These are phyloP conservation scores for Mediolabrus comicus DNA, from an alignment of 108 stramenopile species.

Conservation along the genomic window DNA sequence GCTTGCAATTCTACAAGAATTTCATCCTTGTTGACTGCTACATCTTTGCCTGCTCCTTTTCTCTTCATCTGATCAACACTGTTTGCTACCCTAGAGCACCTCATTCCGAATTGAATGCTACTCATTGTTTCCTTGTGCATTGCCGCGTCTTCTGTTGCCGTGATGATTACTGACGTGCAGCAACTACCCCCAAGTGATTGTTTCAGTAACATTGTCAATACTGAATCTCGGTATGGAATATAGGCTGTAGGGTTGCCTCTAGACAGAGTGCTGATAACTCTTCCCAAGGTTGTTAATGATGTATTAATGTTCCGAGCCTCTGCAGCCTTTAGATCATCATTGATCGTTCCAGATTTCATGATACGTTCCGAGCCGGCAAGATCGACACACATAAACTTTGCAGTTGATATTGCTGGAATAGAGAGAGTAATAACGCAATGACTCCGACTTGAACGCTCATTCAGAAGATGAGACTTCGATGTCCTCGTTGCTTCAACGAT, in stretches of 20 bases:
- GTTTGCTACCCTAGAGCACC: not conserved
- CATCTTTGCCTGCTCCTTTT: not conserved
- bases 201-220: constrained; percentile 28
- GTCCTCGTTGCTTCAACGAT: not conserved
- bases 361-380: constrained; percentile 40
- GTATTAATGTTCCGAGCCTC: constrained; percentile 43
- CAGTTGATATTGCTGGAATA: not conserved
- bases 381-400: constrained; percentile 26
- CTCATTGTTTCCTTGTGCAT: not conserved
- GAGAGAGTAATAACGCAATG: not conserved
- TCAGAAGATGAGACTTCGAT: not conserved
- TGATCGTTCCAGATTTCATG: constrained; percentile 12
- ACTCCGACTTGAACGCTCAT: not conserved
- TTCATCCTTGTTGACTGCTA: not conserved
- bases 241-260: constrained; percentile 10
- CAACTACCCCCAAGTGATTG: constrained; percentile 32
- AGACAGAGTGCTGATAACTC: constrained; percentile 28
- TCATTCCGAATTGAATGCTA: not conserved
- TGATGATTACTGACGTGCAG: constrained; percentile 1
- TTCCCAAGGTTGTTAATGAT: constrained; percentile 22
- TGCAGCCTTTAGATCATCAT: not conserved
- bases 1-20: not conserved
- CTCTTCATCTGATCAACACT: not conserved
- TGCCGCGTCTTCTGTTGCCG: not conserved
- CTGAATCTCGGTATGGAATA: constrained; percentile 44